These are phyloP conservation scores for Colletotrichum spaethianum DNA, from an alignment of 2,329 filamentous ascomycete species.

Conservation along the genomic window DNA sequence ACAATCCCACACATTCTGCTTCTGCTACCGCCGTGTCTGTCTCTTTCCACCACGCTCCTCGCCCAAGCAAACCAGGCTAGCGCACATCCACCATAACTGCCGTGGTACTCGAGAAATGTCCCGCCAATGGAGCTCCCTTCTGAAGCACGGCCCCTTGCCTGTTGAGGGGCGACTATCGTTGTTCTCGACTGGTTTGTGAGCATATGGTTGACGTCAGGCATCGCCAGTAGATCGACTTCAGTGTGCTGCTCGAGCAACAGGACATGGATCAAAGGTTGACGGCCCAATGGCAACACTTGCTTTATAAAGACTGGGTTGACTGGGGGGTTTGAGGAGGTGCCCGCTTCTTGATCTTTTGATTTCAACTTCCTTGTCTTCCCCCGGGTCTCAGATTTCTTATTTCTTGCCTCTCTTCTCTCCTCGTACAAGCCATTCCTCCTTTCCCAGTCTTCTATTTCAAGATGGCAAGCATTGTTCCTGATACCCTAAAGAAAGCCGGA, in stretches of 20 bases:
- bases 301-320: background rate
- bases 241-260: background rate
- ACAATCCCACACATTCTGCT: background rate
- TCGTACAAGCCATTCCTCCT: background rate
- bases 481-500: slow-evolving; percentile 55
- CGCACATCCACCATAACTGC: background rate
- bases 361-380: background rate
- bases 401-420: background rate
- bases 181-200: background rate
- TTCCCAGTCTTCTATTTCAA: background rate
- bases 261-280: background rate
- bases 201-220: slow-evolving; percentile 36
- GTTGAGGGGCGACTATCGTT: background rate
- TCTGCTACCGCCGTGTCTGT: background rate
- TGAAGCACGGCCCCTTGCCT: slow-evolving; percentile 4
- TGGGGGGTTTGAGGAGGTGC: background rate
- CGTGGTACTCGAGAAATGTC: background rate
- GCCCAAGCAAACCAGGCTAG: background rate
- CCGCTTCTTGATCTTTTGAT: background rate
- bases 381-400: background rate
- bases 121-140: slow-evolving; percentile 20
- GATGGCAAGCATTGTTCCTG: slow-evolving; percentile 46
- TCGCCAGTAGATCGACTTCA: background rate
- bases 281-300: slow-evolving; percentile 7
- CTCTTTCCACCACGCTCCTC: background rate